Percentiles rank a stretch among this genome's conserved stretches.
phyloP scores from a whole-genome alignment of 2,329 filamentous ascomycete species.

The Penicillium janthinellum region DNA sequence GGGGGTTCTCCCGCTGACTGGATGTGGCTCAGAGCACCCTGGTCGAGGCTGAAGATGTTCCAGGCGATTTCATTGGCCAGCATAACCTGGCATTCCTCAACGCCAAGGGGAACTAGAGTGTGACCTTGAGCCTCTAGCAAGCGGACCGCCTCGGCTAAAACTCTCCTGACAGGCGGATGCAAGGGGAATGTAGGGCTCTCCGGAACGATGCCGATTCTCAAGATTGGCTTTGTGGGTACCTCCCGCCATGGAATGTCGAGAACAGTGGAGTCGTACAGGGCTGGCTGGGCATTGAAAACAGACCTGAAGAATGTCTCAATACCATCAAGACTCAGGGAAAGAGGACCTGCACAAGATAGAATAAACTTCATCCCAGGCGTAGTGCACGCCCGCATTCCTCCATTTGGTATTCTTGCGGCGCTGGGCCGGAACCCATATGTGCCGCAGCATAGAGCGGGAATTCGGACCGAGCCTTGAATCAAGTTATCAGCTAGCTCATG shows the following conservation, averaged over 20 bases:
- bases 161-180: constrained; percentile 52
- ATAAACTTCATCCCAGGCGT: constrained; percentile 26
- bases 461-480: constrained; percentile 32
- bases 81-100: constrained; percentile 14
- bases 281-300: constrained; percentile 16
- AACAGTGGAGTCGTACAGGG: constrained; percentile 23
- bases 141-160: constrained; percentile 43
- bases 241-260: constrained; percentile 25
- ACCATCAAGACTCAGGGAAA: constrained; percentile 21
- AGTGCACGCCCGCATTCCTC: constrained; percentile 19
- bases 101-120: constrained; percentile 38
- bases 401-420: constrained; percentile 27
- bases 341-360: constrained; percentile 25
- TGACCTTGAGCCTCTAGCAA: constrained; percentile 49
- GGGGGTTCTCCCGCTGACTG: constrained; percentile 29
- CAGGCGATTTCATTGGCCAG: constrained; percentile 26
- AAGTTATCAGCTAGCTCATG: constrained; percentile 4
- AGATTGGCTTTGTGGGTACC: constrained; percentile 15
- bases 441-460: constrained; percentile 35
- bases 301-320: constrained; percentile 21
- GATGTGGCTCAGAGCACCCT: constrained; percentile 16
- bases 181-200: constrained; percentile 52
- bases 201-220: constrained; percentile 52
- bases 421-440: constrained; percentile 37
- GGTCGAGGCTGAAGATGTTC: constrained; percentile 28